phyloP scores from a whole-genome alignment of 129 eudicot genomes.

The Pulicaria dysenterica region DNA sequence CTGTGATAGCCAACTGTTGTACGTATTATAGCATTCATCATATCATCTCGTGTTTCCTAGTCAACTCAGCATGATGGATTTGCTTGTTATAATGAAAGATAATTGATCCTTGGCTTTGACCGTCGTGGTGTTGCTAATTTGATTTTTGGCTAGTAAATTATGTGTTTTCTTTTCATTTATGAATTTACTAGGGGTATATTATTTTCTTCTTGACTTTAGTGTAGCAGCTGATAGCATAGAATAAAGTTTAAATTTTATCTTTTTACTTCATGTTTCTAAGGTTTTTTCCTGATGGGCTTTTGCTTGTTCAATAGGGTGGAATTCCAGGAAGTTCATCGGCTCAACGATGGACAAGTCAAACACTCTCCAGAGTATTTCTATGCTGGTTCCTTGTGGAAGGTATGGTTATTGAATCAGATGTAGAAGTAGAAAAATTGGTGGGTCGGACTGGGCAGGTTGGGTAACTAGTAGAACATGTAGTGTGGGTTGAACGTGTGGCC shows the following conservation, averaged over 20 bases:
- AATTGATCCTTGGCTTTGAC: neutral
- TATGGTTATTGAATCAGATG: conserved; percentile 27
- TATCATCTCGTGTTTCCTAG: neutral
- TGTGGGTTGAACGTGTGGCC: neutral
- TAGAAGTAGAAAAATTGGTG: conserved; percentile 1
- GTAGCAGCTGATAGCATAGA: neutral
- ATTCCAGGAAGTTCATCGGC: conserved; percentile 89
- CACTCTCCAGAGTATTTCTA: conserved; percentile 96
- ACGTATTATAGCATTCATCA: neutral
- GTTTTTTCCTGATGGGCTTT: conserved; percentile 9
- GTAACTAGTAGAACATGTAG: neutral
- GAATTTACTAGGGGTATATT: neutral
- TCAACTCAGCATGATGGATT: neutral
- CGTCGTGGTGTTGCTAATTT: neutral
- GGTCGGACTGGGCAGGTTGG: neutral
- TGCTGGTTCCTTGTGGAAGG: conserved; percentile 99
- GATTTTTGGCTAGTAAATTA: neutral
- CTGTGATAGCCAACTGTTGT: neutral
- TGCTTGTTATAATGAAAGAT: neutral
- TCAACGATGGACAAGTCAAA: conserved; percentile 96
- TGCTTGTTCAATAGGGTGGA: conserved; percentile 64
- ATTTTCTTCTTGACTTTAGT: neutral
- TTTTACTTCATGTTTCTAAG: neutral
- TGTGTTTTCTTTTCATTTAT: neutral
- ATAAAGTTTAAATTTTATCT: neutral